phyloP scores from a whole-genome alignment of 148 eudicot species.

The Fagopyrum tataricum region DNA sequence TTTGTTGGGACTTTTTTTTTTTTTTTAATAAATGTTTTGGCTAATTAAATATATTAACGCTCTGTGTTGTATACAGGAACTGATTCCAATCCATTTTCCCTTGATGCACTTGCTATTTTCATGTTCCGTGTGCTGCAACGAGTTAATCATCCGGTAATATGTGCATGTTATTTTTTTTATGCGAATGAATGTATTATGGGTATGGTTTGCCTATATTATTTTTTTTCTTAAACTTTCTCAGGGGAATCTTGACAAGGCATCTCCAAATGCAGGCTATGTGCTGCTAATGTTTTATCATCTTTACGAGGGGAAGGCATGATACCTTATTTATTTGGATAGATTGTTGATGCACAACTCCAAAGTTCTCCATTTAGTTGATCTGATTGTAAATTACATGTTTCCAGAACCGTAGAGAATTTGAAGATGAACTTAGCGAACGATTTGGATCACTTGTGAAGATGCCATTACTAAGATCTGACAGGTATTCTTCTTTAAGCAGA shows the following conservation, averaged over 20 bases:
- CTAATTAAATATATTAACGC: neutral
- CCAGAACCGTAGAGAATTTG: conserved; percentile 81
- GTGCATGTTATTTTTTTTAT: neutral
- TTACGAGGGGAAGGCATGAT: conserved; percentile 79
- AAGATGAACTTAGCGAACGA: conserved; percentile 80
- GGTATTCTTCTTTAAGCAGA: conserved; percentile 27
- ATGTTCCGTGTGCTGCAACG: conserved; percentile 79
- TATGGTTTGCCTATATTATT: neutral
- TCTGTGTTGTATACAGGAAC: conserved; percentile 47
- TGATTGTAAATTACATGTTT: conserved; percentile 12
- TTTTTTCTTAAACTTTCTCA: conserved; percentile 19
- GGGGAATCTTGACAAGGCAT: conserved; percentile 92
- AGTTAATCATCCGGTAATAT: conserved; percentile 79
- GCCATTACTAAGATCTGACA: conserved; percentile 70
- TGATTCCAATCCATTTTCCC: conserved; percentile 76
- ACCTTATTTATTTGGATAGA: conserved; percentile 6
- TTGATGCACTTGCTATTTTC: conserved; percentile 87
- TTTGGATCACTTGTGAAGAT: conserved; percentile 91
- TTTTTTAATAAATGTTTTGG: neutral
- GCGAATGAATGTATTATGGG: neutral
- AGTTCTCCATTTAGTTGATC: neutral
- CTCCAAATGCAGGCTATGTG: conserved; percentile 83
- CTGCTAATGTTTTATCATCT: conserved; percentile 88
- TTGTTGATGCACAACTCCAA: conserved; percentile 8
- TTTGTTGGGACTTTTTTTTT: neutral